Evolutionary conservation across 345 rosid species (phyloP).

Genomic region (Camelina sativa): DNA sequence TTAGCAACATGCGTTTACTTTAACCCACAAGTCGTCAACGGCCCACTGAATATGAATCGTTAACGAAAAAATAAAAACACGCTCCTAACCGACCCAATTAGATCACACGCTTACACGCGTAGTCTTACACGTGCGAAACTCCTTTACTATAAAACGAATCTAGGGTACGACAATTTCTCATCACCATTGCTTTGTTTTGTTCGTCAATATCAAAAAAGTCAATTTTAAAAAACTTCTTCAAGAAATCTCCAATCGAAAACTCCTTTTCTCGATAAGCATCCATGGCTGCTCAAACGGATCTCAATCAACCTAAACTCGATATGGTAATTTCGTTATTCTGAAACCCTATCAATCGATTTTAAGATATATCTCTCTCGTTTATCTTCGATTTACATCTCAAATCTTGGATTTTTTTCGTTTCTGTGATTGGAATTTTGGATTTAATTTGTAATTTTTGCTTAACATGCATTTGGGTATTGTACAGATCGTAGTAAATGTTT

Average conservation of each 20-base stretch:
- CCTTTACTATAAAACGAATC: not conserved
- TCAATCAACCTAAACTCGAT: constrained; percentile 38
- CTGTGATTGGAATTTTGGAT: constrained; percentile 9
- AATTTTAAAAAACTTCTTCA: not conserved
- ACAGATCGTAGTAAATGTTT: not conserved
- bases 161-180: constrained; percentile 31
- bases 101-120: constrained; percentile 34
- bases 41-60: constrained; percentile 36
- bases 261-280: not conserved
- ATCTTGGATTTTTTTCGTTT: not conserved
- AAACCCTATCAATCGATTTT: not conserved
- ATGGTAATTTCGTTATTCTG: constrained; percentile 29
- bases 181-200: constrained; percentile 36
- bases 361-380: not conserved
- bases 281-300: constrained; percentile 45
- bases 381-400: not conserved
- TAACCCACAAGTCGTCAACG: constrained; percentile 42
- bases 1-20: constrained; percentile 40
- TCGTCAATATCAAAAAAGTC: constrained; percentile 17
- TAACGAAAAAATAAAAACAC: not conserved
- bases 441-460: not conserved
- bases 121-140: constrained; percentile 18
- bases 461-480: not conserved
- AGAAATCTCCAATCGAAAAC: not conserved
- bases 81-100: constrained; percentile 24